Base-by-base conservation (phyloP, 805 yeast species). In the Starmerella floricola region DNA sequence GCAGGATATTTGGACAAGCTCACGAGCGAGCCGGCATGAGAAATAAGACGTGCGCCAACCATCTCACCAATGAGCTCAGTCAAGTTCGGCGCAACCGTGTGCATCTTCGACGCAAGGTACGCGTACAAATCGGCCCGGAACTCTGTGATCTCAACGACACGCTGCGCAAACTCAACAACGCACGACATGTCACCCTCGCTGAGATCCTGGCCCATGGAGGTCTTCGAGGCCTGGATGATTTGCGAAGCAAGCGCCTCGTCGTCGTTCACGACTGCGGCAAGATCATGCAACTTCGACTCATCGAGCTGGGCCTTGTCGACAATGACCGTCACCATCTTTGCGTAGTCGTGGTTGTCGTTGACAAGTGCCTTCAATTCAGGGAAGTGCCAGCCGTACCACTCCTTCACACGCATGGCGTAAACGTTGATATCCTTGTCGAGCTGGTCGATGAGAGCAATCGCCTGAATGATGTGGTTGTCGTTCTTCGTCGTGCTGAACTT, bases 361-460 rank as follows among this genome's bases (percentile, higher is more conserved):
- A 83, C 93, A 57, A 87, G 74, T 67, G 81, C 83, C 56, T 93
- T 91, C 67, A 86, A 75, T 69, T 86, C 96, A 46, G 96, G 96
- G 78, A 91, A 86, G 64, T 86, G 96, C 96, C 96, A 86, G 57
- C 95, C 94, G 68, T 86, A 86, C 96, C 96, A 86, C 68, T 86
- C 96, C 70, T 86, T 84, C 53, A 82, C 91, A 67, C 96, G 78
- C 96, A 86, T 86, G 46, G 95, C 79, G 64, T 83, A 91, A 47
- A 95, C 87, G 72, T 91, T 91, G 66, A 91, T 81, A 63, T 91
- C 98, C 70, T 93, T 93, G 69, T 91, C 98, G 59, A 91, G 78
- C 68, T 91, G 95, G 62, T 93, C 98, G 59, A 91, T 75, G 55
- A 88, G 72, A 38, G 98, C 96, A 69, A 91, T 91, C 40, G 98